phyloP scores from a whole-genome alignment of 768 basidiomycete genomes.

The Pholiota molesta region DNA sequence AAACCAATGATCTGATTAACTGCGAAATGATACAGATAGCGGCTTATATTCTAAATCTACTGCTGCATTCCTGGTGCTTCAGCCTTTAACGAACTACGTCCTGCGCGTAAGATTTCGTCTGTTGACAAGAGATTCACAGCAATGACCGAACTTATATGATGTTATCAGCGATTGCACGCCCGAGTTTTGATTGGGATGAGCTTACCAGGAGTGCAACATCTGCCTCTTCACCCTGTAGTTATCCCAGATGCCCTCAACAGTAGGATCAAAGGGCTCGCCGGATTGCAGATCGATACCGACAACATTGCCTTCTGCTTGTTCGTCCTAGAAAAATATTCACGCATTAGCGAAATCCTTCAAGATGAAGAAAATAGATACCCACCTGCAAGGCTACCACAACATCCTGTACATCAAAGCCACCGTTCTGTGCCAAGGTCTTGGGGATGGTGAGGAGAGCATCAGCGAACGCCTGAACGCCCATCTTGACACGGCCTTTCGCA shows the following conservation, averaged over 20 bases:
- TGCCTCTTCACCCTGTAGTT: conserved; percentile 99
- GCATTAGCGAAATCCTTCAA: background rate
- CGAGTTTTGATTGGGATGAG: conserved; percentile 9
- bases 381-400: conserved; percentile 91
- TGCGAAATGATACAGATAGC: conserved; percentile 3
- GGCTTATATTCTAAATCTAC: conserved; percentile 13
- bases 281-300: conserved; percentile 93
- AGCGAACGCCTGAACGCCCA: conserved; percentile 97
- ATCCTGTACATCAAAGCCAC: conserved; percentile 97
- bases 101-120: conserved; percentile 92
- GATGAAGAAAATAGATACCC: conserved; percentile 9
- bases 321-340: conserved; percentile 58
- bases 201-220: conserved; percentile 96
- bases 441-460: conserved; percentile 94
- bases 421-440: conserved; percentile 95
- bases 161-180: conserved; percentile 23
- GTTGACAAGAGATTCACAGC: conserved; percentile 94
- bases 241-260: conserved; percentile 96
- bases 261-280: conserved; percentile 96
- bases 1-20: conserved; percentile 5
- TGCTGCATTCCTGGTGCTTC: conserved; percentile 38
- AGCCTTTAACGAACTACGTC: conserved; percentile 84
- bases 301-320: conserved; percentile 89
- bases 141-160: conserved; percentile 73
- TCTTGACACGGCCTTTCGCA: conserved; percentile 93